phyloP scores from a whole-genome alignment of 139 green algal species.

The Chlamydomonas sphaeroides region DNA sequence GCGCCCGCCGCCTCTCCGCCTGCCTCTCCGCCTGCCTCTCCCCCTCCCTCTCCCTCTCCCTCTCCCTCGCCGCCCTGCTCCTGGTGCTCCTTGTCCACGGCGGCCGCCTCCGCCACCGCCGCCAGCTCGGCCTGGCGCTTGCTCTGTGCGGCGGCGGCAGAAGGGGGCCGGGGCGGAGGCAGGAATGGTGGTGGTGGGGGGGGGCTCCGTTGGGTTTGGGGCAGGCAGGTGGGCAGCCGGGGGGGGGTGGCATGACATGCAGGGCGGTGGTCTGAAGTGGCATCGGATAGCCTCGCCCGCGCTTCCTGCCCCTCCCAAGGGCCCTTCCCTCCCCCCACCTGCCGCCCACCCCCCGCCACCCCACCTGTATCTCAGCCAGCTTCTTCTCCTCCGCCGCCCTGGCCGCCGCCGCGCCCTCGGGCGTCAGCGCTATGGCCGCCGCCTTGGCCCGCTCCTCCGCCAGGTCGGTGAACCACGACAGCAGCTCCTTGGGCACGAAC shows the following conservation, averaged over 20 bases:
- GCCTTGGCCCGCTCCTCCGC: slow-evolving; percentile 1
- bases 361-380: neutral
- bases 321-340: neutral
- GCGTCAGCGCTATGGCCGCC: slow-evolving; percentile 25
- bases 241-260: too few relatives aligned
- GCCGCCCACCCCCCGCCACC: neutral
- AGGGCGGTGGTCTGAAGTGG: too few relatives aligned
- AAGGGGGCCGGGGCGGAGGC: too few relatives aligned
- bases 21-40: neutral
- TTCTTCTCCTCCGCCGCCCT: neutral
- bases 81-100: neutral
- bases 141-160: too few relatives aligned
- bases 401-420: slow-evolving; percentile 2
- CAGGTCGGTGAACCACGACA: slow-evolving; percentile 27
- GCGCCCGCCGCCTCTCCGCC: neutral
- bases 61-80: neutral
- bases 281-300: too few relatives aligned
- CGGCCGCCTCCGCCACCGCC: neutral
- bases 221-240: too few relatives aligned
- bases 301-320: neutral
- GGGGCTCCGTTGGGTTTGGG: too few relatives aligned
- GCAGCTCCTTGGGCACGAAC: neutral
- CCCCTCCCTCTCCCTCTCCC: neutral
- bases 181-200: too few relatives aligned
- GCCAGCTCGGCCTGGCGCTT: too few relatives aligned